These are phyloP conservation scores for Aquilaria sinensis DNA, from an alignment of 345 rosid species.

Conservation along the genomic window DNA sequence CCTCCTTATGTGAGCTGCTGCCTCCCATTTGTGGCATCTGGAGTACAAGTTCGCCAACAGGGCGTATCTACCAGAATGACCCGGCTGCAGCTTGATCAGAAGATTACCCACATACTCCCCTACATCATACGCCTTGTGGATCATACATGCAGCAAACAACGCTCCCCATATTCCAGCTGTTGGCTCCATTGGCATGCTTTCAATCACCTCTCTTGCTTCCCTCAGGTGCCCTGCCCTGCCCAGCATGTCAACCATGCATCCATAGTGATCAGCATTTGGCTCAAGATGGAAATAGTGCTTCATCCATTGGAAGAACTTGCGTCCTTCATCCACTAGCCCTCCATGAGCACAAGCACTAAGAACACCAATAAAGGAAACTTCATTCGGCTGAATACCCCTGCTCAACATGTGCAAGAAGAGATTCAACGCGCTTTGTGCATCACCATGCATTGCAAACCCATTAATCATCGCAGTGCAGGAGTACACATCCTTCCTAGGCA, in stretches of 20 bases:
- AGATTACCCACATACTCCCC: constrained; percentile 27
- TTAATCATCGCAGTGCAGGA: constrained; percentile 43
- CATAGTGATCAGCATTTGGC: constrained; percentile 36
- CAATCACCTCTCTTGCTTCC: constrained; percentile 37
- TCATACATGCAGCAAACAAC: constrained; percentile 36
- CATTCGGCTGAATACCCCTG: constrained; percentile 32
- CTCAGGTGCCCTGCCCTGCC: constrained; percentile 36
- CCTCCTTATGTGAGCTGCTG: constrained; percentile 22
- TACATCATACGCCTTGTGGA: constrained; percentile 26
- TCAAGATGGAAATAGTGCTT: constrained; percentile 15
- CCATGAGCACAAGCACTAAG: constrained; percentile 45
- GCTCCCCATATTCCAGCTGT: constrained; percentile 41
- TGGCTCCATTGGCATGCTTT: constrained; percentile 41
- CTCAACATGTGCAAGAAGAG: constrained; percentile 32
- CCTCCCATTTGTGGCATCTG: constrained; percentile 19
- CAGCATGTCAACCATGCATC: constrained; percentile 53
- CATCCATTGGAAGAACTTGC: constrained; percentile 27
- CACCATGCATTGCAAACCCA: constrained; percentile 48
- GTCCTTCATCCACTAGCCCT: constrained; percentile 41
- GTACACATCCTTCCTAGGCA: constrained; percentile 21
- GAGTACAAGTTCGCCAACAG: constrained; percentile 30
- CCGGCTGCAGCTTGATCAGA: constrained; percentile 23
- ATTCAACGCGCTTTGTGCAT: constrained; percentile 22
- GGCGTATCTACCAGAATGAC: constrained; percentile 23
- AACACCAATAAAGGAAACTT: constrained; percentile 34